A percentile compares a stretch with the other conserved stretches of the same genome.
Conservation (phyloP, 2,329 filamentous ascomycete genomes). For the Huntiella savannae region DNA sequence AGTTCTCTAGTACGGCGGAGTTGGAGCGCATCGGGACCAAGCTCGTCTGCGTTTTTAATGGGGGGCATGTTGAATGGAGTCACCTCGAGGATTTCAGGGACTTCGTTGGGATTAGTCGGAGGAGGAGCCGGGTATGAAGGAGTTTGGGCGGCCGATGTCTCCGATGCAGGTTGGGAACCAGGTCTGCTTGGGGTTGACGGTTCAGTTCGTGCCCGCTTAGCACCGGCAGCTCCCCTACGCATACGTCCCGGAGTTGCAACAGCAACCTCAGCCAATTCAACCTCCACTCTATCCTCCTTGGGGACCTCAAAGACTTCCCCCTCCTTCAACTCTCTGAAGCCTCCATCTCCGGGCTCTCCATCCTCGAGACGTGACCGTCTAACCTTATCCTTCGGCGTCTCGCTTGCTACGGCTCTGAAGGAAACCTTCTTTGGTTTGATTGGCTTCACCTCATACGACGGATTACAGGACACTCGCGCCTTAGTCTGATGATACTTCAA, state of each 20-base stretch:
- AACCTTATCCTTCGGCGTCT: neutral
- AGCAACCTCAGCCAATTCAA: neutral
- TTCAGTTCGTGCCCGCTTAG: neutral
- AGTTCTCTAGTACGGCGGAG: conserved; percentile 21
- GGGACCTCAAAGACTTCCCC: conserved; percentile 5
- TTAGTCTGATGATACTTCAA: conserved; percentile 40
- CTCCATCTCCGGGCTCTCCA: neutral
- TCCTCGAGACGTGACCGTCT: neutral
- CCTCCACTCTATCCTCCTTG: neutral
- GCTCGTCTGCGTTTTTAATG: conserved; percentile 16
- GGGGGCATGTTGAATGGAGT: conserved; percentile 9
- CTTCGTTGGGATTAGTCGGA: conserved; percentile 1
- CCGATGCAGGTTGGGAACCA: neutral
- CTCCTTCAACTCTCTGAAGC: conserved; percentile 3
- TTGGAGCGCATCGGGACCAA: conserved; percentile 16
- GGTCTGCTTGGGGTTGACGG: neutral
- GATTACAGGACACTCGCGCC: conserved; percentile 34
- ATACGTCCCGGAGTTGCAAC: neutral
- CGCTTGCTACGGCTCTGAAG: neutral
- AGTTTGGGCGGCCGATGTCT: too few relatives aligned
- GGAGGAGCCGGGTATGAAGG: too few relatives aligned
- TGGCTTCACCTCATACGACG: conserved; percentile 17
- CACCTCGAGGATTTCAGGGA: neutral
- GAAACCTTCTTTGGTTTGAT: conserved; percentile 5
- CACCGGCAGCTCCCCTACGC: neutral